A percentile compares a stretch with the other conserved stretches of the same genome.
Evolutionary conservation across 1,284 basidiomycete genomes (phyloP).

Genomic region (Pyrrhoderma noxium): DNA sequence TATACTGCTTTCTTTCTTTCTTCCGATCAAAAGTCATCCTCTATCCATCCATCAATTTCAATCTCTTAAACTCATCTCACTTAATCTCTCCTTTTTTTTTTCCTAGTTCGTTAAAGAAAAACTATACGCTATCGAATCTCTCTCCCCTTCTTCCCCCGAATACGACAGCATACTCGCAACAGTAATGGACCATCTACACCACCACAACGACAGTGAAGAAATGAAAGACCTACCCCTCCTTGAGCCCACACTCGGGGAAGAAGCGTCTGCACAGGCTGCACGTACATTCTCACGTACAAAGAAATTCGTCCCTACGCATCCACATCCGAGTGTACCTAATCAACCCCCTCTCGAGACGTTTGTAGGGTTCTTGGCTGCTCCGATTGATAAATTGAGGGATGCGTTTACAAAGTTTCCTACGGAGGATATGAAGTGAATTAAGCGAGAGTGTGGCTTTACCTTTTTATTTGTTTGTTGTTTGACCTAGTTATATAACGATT

Average conservation of each 20-base stretch:
- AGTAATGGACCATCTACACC: conserved; percentile 41
- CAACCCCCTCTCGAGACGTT: conserved; percentile 58
- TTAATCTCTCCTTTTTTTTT: too few relatives aligned
- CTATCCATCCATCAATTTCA: not conserved
- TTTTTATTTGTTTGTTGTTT: too few relatives aligned
- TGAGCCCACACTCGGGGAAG: conserved; percentile 38
- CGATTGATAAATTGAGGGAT: conserved; percentile 57
- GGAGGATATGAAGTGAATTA: conserved; percentile 46
- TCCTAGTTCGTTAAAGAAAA: conserved; percentile 41
- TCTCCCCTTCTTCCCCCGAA: conserved; percentile 36
- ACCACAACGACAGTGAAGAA: conserved; percentile 54
- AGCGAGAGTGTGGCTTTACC: too few relatives aligned
- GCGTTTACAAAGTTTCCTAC: conserved; percentile 50
- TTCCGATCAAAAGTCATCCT: not conserved
- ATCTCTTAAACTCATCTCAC: too few relatives aligned
- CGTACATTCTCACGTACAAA: conserved; percentile 49
- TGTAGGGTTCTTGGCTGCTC: conserved; percentile 46
- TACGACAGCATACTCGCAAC: conserved; percentile 36
- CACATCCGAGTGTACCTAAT: conserved; percentile 47
- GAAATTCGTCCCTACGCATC: conserved; percentile 53
- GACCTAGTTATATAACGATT: too few relatives aligned
- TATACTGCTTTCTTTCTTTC: not conserved
- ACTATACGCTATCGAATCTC: conserved; percentile 39
- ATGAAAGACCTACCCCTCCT: conserved; percentile 47
- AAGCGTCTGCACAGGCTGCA: conserved; percentile 38